These are phyloP conservation scores for Azolla pinnata DNA, from an alignment of 75 land plant species.

Conservation along the genomic window DNA sequence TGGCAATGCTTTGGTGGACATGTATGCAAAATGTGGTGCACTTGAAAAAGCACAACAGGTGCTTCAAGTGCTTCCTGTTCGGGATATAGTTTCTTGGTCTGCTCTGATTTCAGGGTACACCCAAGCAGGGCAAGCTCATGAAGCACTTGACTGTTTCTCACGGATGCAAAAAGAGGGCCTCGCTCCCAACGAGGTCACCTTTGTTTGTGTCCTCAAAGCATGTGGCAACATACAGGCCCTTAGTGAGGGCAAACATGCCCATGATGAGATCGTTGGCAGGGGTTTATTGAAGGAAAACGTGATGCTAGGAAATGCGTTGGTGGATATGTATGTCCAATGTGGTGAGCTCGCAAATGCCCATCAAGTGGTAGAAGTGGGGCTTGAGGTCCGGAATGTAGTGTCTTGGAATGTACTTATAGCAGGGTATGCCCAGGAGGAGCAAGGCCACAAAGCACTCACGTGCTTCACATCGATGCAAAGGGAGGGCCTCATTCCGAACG, in stretches of 20 bases:
- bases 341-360: constrained; percentile 6
- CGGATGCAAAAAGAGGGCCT: constrained; percentile 8
- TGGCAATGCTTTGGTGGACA: constrained; percentile 11
- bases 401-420: constrained; percentile 26
- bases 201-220: constrained; percentile 14
- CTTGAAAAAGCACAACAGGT: constrained; percentile 6
- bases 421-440: constrained; percentile 19
- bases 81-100: constrained; percentile 20
- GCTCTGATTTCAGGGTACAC: constrained; percentile 16
- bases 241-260: constrained; percentile 5
- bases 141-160: constrained; percentile 6
- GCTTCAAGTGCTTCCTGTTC: neutral
- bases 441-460: constrained; percentile 12
- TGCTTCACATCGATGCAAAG: constrained; percentile 15
- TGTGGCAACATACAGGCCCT: constrained; percentile 5
- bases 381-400: constrained; percentile 6
- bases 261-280: neutral
- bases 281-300: constrained; percentile 2
- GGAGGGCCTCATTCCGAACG: constrained; percentile 15
- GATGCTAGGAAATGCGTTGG: constrained; percentile 7
- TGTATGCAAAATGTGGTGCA: constrained; percentile 22
- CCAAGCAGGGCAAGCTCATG: constrained; percentile 2
- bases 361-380: constrained; percentile 7
- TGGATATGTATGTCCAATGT: constrained; percentile 16
- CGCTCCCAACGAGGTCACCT: constrained; percentile 13